Percentiles rank a stretch among this genome's conserved stretches.
These are phyloP conservation scores for Yamadazyma spencermartinsiae DNA, from an alignment of 1,139 yeast species.

Conservation along the genomic window DNA sequence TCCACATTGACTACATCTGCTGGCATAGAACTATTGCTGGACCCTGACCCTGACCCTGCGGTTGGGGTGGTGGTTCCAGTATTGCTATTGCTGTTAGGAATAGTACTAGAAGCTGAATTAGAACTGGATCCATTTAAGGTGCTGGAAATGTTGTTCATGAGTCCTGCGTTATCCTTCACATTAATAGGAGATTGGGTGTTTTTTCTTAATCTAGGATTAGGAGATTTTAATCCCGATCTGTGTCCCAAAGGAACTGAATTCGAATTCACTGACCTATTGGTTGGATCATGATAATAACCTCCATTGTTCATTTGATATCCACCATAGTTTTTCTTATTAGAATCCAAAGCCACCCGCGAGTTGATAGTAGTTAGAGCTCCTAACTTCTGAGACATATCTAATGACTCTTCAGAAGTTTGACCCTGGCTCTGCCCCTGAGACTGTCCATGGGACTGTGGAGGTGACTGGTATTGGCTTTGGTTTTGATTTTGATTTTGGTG, in stretches of 20 bases:
- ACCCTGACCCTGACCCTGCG: conserved; percentile 11
- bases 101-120: conserved; percentile 5
- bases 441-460: conserved; percentile 10
- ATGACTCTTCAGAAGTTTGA: conserved; percentile 23
- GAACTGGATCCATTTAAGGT: conserved; percentile 9
- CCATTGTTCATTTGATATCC: conserved; percentile 5
- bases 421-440: too few relatives aligned
- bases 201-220: conserved; percentile 13
- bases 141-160: conserved; percentile 10
- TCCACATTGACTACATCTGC: conserved; percentile 64
- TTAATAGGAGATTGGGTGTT: conserved; percentile 11
- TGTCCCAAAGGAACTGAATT: conserved; percentile 36
- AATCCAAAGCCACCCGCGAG: conserved; percentile 60
- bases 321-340: conserved; percentile 38
- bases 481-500: background rate
- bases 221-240: conserved; percentile 17
- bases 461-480: conserved; percentile 7
- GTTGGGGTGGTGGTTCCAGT: conserved; percentile 14
- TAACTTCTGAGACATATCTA: conserved; percentile 50
- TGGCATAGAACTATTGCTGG: conserved; percentile 49
- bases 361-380: conserved; percentile 67
- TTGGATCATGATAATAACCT: conserved; percentile 26
- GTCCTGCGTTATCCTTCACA: conserved; percentile 4
- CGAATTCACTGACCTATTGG: conserved; percentile 38
- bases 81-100: conserved; percentile 2